A percentile compares a stretch with the other conserved stretches of the same genome.
These are phyloP conservation scores for Dothiorella sarmentorum DNA, from an alignment of 2,329 filamentous ascomycete species.

Conservation along the genomic window DNA sequence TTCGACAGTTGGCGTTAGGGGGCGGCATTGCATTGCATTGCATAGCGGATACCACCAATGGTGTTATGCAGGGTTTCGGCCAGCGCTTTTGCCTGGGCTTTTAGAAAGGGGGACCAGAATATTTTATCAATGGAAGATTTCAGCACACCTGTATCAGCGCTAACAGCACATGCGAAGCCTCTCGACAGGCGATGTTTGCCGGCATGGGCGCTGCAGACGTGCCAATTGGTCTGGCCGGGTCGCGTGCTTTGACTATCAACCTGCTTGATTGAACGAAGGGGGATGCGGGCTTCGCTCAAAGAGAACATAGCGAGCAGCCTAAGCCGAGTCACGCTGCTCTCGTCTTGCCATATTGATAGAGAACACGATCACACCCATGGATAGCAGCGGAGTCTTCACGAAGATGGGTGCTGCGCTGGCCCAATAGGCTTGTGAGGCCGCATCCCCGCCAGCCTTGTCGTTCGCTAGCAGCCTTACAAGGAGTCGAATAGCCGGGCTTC, in stretches of 20 bases:
- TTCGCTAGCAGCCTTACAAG: conserved; percentile 13
- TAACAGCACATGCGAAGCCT: background rate
- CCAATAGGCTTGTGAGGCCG: conserved; percentile 7
- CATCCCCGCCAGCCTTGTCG: conserved; percentile 10
- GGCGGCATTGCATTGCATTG: conserved; percentile 19
- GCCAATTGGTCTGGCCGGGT: conserved; percentile 9
- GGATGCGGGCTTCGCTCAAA: background rate
- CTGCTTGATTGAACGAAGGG: conserved; percentile 9
- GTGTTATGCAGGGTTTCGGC: conserved; percentile 9
- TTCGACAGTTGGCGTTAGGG: conserved; percentile 13
- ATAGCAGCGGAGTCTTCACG: background rate
- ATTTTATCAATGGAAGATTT: conserved; percentile 3
- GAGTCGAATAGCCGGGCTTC: conserved; percentile 2
- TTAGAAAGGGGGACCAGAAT: conserved; percentile 11
- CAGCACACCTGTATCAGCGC: background rate
- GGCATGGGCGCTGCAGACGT: background rate
- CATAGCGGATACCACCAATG: conserved; percentile 18
- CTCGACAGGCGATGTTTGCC: background rate
- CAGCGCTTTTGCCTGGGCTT: conserved; percentile 14
- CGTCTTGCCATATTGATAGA: conserved; percentile 1
- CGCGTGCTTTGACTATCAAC: conserved; percentile 13
- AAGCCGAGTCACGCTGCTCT: conserved; percentile 9
- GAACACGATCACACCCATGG: too few relatives aligned
- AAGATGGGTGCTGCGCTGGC: conserved; percentile 16
- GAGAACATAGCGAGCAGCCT: background rate